These are phyloP conservation scores for Apiospora saccharicola DNA, from an alignment of 2,329 filamentous ascomycete genomes.

Conservation along the genomic window DNA sequence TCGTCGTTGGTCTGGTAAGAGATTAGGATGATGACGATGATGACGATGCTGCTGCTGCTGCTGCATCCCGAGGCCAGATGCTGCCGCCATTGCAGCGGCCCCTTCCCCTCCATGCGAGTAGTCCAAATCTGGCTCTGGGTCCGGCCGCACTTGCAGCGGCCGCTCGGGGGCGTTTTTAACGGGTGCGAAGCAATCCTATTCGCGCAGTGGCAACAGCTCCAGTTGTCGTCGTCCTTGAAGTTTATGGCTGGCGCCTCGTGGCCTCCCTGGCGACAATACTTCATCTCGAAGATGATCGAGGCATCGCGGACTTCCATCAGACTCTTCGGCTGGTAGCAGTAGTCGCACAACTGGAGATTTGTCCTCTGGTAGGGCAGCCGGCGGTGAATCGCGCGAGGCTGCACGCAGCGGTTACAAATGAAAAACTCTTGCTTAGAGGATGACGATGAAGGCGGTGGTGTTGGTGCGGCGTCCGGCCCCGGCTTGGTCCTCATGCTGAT, in stretches of 20 bases:
- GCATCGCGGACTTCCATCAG: not conserved
- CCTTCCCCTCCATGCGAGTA: not conserved
- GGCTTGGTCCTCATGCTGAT: constrained; percentile 11
- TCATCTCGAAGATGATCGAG: constrained; percentile 18
- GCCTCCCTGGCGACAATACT: not conserved
- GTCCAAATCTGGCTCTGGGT: not conserved
- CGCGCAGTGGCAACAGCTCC: not conserved
- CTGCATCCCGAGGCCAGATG: not conserved
- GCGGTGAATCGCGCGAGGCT: not conserved
- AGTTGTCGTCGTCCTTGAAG: not conserved
- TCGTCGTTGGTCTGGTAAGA: not conserved
- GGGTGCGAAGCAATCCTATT: not conserved
- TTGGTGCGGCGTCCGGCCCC: not conserved
- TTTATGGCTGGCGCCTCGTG: constrained; percentile 2
- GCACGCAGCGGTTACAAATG: not conserved
- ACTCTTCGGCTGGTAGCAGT: not conserved
- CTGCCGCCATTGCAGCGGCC: not conserved
- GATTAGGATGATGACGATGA: not conserved
- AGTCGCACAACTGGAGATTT: not conserved
- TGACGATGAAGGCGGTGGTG: constrained; percentile 4
- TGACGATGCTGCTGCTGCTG: not conserved
- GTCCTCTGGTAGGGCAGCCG: not conserved
- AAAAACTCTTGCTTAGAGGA: not conserved
- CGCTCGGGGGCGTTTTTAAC: not conserved
- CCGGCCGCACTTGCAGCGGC: not conserved